A percentile compares a stretch with the other conserved stretches of the same genome.
phyloP scores from a whole-genome alignment of 163 green algal genomes.

The Picocystis sp. region DNA sequence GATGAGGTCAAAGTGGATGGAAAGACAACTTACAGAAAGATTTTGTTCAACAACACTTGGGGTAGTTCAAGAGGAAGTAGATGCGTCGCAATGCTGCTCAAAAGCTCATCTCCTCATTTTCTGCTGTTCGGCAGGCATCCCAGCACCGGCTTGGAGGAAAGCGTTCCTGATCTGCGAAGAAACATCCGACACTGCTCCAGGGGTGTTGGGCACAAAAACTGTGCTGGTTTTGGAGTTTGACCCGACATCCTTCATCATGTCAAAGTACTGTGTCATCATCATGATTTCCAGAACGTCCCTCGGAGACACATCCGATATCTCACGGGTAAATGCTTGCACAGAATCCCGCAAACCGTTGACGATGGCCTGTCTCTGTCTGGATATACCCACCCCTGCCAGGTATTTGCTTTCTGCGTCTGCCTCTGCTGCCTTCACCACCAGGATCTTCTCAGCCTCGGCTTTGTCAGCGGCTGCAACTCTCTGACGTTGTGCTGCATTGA shows the following conservation, averaged over 20 bases:
- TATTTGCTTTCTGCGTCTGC: conserved; percentile 92
- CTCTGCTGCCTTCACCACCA: conserved; percentile 78
- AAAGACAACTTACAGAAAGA: too few species aligned
- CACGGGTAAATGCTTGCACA: conserved; percentile 31
- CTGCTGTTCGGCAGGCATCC: too few species aligned
- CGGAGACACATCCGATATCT: conserved; percentile 23
- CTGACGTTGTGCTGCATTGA: conserved; percentile 80
- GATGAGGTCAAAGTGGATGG: too few species aligned
- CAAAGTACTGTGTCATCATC: conserved; percentile 77
- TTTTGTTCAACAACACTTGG: too few species aligned
- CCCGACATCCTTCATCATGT: conserved; percentile 63
- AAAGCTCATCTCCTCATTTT: too few species aligned
- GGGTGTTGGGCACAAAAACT: conserved; percentile 51
- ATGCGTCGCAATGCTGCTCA: too few species aligned
- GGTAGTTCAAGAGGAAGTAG: too few species aligned
- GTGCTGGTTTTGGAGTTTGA: conserved; percentile 25
- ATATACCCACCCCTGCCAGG: conserved; percentile 42
- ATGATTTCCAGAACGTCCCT: conserved; percentile 76
- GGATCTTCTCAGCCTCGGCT: conserved; percentile 83
- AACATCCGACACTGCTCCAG: too few species aligned
- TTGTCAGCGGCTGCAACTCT: conserved; percentile 57
- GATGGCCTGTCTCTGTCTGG: conserved; percentile 54
- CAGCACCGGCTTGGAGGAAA: too few species aligned
- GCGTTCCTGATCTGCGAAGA: too few species aligned
- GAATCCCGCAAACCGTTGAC: conserved; percentile 77